Evolutionary conservation across 1,284 basidiomycete species (phyloP), one percentile per base, ranked within the genome.

Genomic region (Cryptococcus hybrid): DNA sequence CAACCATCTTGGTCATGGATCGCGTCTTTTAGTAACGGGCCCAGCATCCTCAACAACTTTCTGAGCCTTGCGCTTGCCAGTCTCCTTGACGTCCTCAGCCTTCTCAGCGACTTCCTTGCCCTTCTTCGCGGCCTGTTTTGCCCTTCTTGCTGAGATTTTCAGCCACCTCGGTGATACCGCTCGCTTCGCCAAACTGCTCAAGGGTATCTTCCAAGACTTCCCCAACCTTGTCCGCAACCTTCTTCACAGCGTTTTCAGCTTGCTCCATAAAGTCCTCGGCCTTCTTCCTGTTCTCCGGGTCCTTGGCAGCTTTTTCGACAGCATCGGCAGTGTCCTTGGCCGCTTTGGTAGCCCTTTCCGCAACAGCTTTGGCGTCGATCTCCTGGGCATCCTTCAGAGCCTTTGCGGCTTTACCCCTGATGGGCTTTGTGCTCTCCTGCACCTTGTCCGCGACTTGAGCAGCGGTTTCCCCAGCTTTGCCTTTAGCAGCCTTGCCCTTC

Each of bases 201-300:
- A 67, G 59, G 3, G 60, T 62, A 13, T 75, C 74, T 37, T 62
- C 62, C 49, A 78, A 73, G 24, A 61, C 68, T 59, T 82, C 82
- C 71, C 80, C 59, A 15, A 68, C 64, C 56, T 68, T 68, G 54
- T 57, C 66, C 42, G 64, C 62, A 30, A 64, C 61, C 24, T 56
- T 58, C 43, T 62, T 57, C 42, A 67, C 69, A 13, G 63, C 61
- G 43, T 66, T 64, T 53, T 69, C 70, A 18, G 70, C 66, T n/a
- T 54, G 36, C 13, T 46, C 53, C 65, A 76, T 68, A 34, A 71
- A 67, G 56, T 75, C 73, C 44, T 71, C 73, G 34, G 73, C 74
- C 30, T 64, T 66, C 59, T 75, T 76, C 49, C 74, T 64, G 62
- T 75, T 76, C 56, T 66, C 70, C 11, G 67, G 66, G 47, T 70